Evolutionary conservation across 2,329 filamentous ascomycete species (phyloP), one percentile per base, ranked within the genome.

Genomic region (Fonsecaea pedrosoi): DNA sequence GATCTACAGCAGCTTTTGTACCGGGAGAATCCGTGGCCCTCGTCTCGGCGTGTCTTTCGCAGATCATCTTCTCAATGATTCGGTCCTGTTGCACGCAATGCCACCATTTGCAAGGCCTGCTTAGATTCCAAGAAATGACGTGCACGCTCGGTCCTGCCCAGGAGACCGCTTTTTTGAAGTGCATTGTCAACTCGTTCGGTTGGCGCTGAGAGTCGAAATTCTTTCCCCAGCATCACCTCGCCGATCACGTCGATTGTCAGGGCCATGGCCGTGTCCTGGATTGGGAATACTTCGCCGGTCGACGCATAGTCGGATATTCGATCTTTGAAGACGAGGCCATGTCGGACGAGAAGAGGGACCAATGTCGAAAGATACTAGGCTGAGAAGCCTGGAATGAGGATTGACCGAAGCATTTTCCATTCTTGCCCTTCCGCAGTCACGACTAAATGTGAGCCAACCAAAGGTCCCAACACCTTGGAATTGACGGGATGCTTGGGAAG

Each of bases 171-270:
- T 66, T 37, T 13, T 25, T 13, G 18, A 62, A 62, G 35, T 65
- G 50, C 30, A 53, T 61, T 8, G 34, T 38, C 57, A 68, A 25
- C 3, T 37, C 30, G 50, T 58, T 65, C 9, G 25, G 25, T 30
- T 37, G 40, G 3, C 54, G 60, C 40, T 67, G 64, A 10, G 65
- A 69, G 35, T 69, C 58, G 25, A 64, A 61, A n/a, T 64, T 48
- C 12, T 25, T 42, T 25, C 12, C 12, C 79, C 75, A 80, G 65
- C 2, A 77, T 73, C n/a, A 77, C 75, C 21, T 76, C 73, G 25
- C 72, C 70, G 45, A 80, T 82, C 34, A 81, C 72, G 58, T 82
- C 79, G 10, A 81, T 75, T 0, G 79, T 78, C 18, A 82, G 66
- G 53, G 77, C 76, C 3, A 73, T 78, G 1, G 78, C 76, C 25